phyloP scores from a whole-genome alignment of 2,329 filamentous ascomycete genomes.

The Lojkania enalia region DNA sequence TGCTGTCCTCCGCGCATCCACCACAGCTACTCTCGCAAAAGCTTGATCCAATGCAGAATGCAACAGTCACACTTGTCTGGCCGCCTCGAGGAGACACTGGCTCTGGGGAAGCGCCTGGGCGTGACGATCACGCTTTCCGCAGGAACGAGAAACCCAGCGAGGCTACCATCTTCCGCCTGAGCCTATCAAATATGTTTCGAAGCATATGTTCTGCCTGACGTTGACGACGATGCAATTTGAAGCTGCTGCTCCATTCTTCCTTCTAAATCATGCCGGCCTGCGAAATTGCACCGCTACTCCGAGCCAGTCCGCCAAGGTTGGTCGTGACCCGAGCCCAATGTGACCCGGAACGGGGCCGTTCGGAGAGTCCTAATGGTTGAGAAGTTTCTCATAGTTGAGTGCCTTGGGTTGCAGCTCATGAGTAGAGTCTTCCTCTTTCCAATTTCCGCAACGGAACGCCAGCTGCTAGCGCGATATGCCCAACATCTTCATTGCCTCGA shows the following conservation, averaged over 20 bases:
- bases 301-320: no score
- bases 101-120: constrained; percentile 14
- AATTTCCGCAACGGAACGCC: constrained; percentile 31
- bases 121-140: constrained; percentile 5
- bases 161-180: constrained; percentile 2
- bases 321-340: no score
- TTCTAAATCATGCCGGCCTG: no score
- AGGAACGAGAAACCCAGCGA: not conserved
- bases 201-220: constrained; percentile 11
- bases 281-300: no score
- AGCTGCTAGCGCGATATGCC: constrained; percentile 43
- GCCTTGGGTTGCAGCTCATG: no score
- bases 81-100: constrained; percentile 19
- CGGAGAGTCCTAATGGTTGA: no score
- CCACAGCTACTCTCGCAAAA: constrained; percentile 20
- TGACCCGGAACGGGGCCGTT: no score
- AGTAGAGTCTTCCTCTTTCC: constrained; percentile 32
- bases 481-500: constrained; percentile 28
- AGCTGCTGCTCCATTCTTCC: no score
- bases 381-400: no score
- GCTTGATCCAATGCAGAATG: constrained; percentile 18
- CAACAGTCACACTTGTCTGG: constrained; percentile 21
- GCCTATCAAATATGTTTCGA: constrained; percentile 16
- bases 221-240: constrained; percentile 1
- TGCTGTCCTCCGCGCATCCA: constrained; percentile 10